Evolutionary conservation across 2,329 filamentous ascomycete species (phyloP).

Genomic region (Nigrospora oryzae): DNA sequence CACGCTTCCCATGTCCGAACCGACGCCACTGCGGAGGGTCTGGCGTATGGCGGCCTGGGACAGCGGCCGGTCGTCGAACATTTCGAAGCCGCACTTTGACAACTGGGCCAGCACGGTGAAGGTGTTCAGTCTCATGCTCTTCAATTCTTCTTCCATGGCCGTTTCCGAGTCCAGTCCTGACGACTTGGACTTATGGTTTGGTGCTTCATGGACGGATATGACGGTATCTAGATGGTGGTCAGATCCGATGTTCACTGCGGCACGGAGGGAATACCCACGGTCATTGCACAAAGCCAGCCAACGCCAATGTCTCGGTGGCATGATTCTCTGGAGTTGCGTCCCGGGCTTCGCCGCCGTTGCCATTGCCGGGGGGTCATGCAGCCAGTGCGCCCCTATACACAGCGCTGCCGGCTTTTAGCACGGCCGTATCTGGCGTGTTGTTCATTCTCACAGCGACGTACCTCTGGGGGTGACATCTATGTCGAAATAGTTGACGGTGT

Average conservation of each 20-base stretch:
- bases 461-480: constrained; percentile 61
- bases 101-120: constrained; percentile 27
- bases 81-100: constrained; percentile 26
- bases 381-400: constrained; percentile 64
- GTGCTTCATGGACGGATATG: constrained; percentile 58
- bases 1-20: neutral
- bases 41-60: constrained; percentile 30
- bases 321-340: constrained; percentile 12
- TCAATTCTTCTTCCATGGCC: constrained; percentile 15
- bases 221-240: constrained; percentile 44
- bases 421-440: too few relatives aligned
- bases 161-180: too few relatives aligned
- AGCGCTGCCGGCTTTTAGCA: constrained; percentile 36
- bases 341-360: too few relatives aligned
- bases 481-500: constrained; percentile 70
- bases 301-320: constrained; percentile 48
- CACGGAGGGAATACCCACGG: constrained; percentile 26
- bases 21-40: constrained; percentile 9
- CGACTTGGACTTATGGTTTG: constrained; percentile 12
- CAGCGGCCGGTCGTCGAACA: constrained; percentile 28
- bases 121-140: constrained; percentile 28
- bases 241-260: constrained; percentile 4
- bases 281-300: constrained; percentile 65
- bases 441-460: constrained; percentile 22
- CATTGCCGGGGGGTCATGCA: constrained; percentile 28